Evolutionary conservation across 1,139 yeast species (phyloP), one percentile per base, ranked within the genome.

Genomic region (Yamadazyma dendronema): DNA sequence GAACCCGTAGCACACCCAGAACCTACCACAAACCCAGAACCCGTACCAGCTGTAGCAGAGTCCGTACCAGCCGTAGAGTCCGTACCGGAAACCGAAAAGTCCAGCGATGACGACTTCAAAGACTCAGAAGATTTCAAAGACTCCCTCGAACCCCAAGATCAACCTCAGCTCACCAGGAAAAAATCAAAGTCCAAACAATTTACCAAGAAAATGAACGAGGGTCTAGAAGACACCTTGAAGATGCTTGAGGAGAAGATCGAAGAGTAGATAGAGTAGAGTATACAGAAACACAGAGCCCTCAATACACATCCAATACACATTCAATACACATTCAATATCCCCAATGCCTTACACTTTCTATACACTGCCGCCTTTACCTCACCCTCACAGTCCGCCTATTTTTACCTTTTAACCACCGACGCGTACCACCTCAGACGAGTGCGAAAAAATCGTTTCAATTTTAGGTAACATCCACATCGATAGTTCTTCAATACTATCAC

Each of bases 191-290:
- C 61, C 17, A 59, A 59, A 34, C 54, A 56, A 35, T 60, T 61
- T 39, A 49, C 54, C 35, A 46, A 52, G 31, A 61, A 64, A 37
- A 52, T 69, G 36, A 57, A 64, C 41, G 57, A 46, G 29, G 71
- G 61, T 28, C 50, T 68, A 36, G 65, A 68, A 38, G 58, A 60
- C 38, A 69, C 75, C 3, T 47, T 69, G 38, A 61, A 63, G 37
- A 67, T 69, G 72, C 53, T 69, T 34, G 58, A 66, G 47, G 73
- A 68, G 42, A 66, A 68, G 40, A 51, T 67, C 15, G 59, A 56
- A n/a, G 48, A 53, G 22, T 40, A 22, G 31, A 12, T 27, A 17
- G 22, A 19, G 17, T 14, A 14, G 16, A 15, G 30, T 24, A 24
- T 11, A 11, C 11, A 24, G 6, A 12, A 8, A 24, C 12, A 17